phyloP scores from a whole-genome alignment of 495 filamentous ascomycete species.

The Neurospora discreta region DNA sequence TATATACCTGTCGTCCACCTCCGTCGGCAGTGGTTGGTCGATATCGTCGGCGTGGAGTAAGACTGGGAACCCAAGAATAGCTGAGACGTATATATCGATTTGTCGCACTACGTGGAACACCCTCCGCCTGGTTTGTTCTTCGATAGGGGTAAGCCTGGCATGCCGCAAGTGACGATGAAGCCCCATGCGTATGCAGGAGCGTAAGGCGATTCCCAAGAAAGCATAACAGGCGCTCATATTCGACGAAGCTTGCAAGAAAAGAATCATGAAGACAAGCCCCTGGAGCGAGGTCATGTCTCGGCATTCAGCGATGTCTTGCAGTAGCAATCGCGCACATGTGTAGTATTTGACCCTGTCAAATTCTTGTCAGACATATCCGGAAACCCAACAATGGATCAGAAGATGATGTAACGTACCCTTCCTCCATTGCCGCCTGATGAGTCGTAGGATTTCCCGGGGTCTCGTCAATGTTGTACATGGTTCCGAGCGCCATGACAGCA shows the following conservation, averaged over 20 bases:
- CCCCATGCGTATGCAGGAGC: constrained; percentile 76
- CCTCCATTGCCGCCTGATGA: constrained; percentile 63
- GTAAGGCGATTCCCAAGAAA: constrained; percentile 80
- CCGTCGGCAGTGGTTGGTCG: constrained; percentile 75
- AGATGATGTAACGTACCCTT: constrained; percentile 48
- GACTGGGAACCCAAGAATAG: constrained; percentile 73
- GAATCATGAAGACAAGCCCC: constrained; percentile 80
- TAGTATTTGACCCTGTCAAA: constrained; percentile 69
- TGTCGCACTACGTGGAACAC: constrained; percentile 87
- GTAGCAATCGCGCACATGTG: constrained; percentile 54
- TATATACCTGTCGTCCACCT: constrained; percentile 88
- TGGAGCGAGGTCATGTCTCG: constrained; percentile 78
- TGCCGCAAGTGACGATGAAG: constrained; percentile 67
- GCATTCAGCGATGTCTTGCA: constrained; percentile 87
- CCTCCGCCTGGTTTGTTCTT: constrained; percentile 71
- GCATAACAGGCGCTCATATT: constrained; percentile 90
- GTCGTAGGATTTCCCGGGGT: constrained; percentile 20
- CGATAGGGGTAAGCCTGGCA: constrained; percentile 68
- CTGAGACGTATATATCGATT: constrained; percentile 90
- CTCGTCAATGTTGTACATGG: constrained; percentile 59
- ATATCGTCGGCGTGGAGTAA: constrained; percentile 82
- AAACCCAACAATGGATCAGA: constrained; percentile 2
- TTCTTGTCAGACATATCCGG: constrained; percentile 3
- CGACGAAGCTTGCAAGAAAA: constrained; percentile 85
- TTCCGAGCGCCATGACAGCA: constrained; percentile 73